Evolutionary conservation across 768 basidiomycete species (phyloP), one percentile per base, ranked within the genome.

Genomic region (Russula lepida): DNA sequence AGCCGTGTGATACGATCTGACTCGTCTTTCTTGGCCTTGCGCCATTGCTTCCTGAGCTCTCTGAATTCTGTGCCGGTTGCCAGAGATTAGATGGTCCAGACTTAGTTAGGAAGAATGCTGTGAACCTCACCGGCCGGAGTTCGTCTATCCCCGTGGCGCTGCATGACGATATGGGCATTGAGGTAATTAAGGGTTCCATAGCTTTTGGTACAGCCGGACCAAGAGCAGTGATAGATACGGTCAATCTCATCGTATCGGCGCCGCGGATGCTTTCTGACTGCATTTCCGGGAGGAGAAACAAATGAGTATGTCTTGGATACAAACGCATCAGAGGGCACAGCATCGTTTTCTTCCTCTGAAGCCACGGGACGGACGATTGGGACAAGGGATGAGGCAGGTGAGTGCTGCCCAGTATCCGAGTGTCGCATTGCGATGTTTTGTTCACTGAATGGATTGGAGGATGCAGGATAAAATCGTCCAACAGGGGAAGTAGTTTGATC

Each of bases 141-240:
- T 58, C 95, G 83, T 75, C 95, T 98, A 17, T 78, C 58, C 46
- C 95, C 95, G 71, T 99, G 95, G 73, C 90, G 90, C 73, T 98
- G 95, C 91, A 97, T 97, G n/a, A 86, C 88, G 59, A 98, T 92
- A 72, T 99, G 95, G 32, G 94, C 93, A 71, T 99, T 99, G 63
- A 99, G 79, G 73, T 99, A 95, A 71, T 99, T 98, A 52, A 98
- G 79, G 4, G 94, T 97, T 30, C 94, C 94, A 69, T 95, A 97
- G 28, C 89, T 80, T 75, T 95, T 95, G 57, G 83, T 79, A 69
- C 81, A 82, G 23, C 70, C 71, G 6, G 72, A 70, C 69, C 70
- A 74, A 51, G 86, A 86, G 77, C 95, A 98, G 58, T 82, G 81
- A 71, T 98, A 98, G 55, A 95, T 74, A 28, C 95, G 84, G 74